These are phyloP conservation scores for Neurospora sp. DNA, from an alignment of 2,329 filamentous ascomycete genomes.

Conservation along the genomic window DNA sequence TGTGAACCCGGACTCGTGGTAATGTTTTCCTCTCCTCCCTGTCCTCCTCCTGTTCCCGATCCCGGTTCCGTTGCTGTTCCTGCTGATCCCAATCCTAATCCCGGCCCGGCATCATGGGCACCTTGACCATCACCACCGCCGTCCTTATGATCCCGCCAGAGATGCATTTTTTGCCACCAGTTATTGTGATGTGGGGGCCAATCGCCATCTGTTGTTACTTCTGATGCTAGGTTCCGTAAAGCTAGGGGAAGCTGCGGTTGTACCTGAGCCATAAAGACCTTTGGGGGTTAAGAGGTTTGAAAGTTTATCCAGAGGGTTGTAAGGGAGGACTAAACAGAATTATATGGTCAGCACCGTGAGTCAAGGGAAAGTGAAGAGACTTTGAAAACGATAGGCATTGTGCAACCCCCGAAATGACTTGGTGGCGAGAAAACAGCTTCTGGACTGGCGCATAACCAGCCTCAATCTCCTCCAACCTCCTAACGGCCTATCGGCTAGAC, in stretches of 20 bases:
- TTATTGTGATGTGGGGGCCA: background rate
- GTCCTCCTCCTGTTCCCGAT: background rate
- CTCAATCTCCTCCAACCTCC: background rate
- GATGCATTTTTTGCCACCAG: background rate
- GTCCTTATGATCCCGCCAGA: background rate
- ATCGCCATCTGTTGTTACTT: background rate
- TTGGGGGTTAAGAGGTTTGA: background rate
- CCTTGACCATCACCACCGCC: background rate
- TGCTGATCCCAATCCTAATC: background rate
- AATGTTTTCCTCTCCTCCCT: background rate
- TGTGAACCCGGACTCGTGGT: background rate
- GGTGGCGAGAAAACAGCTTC: background rate
- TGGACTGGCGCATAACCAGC: background rate
- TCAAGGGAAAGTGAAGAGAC: background rate
- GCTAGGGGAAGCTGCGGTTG: background rate
- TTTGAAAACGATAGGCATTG: background rate
- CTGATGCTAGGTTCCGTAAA: background rate
- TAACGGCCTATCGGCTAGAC: background rate
- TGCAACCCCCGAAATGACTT: background rate
- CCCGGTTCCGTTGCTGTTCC: background rate
- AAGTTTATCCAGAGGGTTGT: background rate
- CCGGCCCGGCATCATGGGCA: background rate
- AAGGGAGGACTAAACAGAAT: background rate
- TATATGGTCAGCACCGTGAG: background rate
- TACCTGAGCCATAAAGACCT: background rate